phyloP scores from a whole-genome alignment of 2,329 filamentous ascomycete genomes.

The Colletotrichum cordylinicola region DNA sequence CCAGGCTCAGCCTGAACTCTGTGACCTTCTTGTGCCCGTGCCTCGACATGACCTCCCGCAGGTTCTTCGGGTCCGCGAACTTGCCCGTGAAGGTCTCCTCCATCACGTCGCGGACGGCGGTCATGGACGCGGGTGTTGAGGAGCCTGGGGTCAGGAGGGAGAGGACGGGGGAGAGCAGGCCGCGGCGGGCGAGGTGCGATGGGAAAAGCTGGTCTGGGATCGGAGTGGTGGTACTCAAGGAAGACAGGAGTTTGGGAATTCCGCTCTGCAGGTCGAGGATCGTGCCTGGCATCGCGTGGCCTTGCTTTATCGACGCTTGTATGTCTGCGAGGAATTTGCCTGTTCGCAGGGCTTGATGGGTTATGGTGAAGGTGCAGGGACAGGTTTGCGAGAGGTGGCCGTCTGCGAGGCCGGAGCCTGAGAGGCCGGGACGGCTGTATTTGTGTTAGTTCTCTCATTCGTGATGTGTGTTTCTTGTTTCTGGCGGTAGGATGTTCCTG shows the following conservation, averaged over 20 bases:
- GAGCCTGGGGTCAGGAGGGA: neutral
- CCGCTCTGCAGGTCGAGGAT: constrained; percentile 55
- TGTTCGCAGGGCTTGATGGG: constrained; percentile 61
- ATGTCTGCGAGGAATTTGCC: constrained; percentile 64
- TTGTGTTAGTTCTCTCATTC: neutral
- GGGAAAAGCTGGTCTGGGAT: constrained; percentile 18
- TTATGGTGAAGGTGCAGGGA: constrained; percentile 50
- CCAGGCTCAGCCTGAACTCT: constrained; percentile 14
- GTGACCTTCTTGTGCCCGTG: constrained; percentile 1
- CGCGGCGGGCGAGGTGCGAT: constrained; percentile 8
- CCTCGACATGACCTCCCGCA: constrained; percentile 1
- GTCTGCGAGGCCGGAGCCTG: constrained; percentile 57
- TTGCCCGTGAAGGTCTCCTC: constrained; percentile 20
- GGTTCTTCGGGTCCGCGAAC: constrained; percentile 7
- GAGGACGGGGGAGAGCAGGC: neutral
- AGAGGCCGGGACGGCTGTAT: constrained; percentile 29
- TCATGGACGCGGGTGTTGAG: neutral
- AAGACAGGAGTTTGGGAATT: neutral
- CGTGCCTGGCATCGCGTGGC: constrained; percentile 64
- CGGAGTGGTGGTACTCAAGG: neutral
- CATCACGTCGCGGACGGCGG: neutral
- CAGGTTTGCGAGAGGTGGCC: constrained; percentile 53
- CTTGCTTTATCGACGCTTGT: constrained; percentile 42
- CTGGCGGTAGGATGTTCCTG: neutral
- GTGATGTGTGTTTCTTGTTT: neutral